Base-by-base conservation (phyloP, 2,329 filamentous ascomycete species). In the Nothophoma quercina region DNA sequence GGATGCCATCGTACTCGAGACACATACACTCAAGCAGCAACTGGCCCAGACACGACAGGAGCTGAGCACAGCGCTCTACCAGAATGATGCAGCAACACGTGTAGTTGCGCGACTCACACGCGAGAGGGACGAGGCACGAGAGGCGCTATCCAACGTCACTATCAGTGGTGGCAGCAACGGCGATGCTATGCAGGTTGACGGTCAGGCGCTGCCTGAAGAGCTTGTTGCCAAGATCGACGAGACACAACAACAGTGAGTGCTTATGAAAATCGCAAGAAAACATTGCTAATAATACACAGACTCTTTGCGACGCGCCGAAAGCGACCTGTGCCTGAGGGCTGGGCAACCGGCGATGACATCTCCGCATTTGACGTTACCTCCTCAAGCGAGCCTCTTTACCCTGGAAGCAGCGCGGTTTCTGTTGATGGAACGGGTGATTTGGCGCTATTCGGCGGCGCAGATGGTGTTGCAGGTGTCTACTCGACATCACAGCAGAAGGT, bases 11-110 rank as follows among this genome's bases (percentile, higher is more conserved):
- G 91, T 93, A 10, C 81, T 98, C 28, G 95, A 99, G 78, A 90
- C 91, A 42, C 97, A 92, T 75, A 95, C 91, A 63, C 79, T 98
- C 55, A 89, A 90, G 77, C 90, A 97, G 75, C 91, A 96, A 71
- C 81, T 99, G 57, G 84, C 88, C 43, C 90, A 96, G 72, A 96
- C 93, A 33, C 84, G 93, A 61, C 93, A 97, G 77, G 95, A 99
- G 79, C 85, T 99, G 50, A 91, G 91, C 50, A 95, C 91, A 1
- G 91, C 95, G 0, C 82, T 99, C 19, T 99, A 99, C 77, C 93
- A 98, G 77, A 91, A 98, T 67, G 95, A 99, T 81, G 93, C 95
- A 2, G 95, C 95, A n/a, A 88, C 96, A 41, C 85, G 95, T 58
- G 95, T 99, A 40, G 96, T 99, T 76, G 92, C 92, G 60, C 86